These are phyloP conservation scores for Mesembryanthemum crystallinum DNA, from an alignment of 148 eudicot species.

Conservation along the genomic window DNA sequence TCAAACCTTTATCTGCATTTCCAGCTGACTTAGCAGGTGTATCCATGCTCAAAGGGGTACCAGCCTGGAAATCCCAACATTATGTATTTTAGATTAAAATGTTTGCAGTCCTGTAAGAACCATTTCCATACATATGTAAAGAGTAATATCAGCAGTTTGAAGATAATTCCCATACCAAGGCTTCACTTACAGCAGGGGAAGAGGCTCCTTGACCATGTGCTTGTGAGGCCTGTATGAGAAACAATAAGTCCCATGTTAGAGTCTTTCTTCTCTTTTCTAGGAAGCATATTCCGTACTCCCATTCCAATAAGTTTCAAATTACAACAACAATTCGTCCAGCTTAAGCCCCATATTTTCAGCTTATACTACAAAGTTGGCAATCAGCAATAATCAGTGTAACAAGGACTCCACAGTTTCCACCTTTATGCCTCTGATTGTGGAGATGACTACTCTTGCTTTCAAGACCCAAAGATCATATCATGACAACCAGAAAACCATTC, in stretches of 20 bases:
- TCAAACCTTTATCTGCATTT: constrained; percentile 55
- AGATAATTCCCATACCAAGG: constrained; percentile 25
- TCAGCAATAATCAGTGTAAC: neutral
- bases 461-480: neutral
- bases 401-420: neutral
- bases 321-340: neutral
- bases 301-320: neutral
- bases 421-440: too few species aligned
- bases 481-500: constrained; percentile 2
- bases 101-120: neutral
- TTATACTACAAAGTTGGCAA: neutral
- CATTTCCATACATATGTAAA: neutral
- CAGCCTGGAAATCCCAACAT: constrained; percentile 40
- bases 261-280: neutral
- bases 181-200: constrained; percentile 28
- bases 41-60: constrained; percentile 60
- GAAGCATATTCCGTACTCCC: neutral
- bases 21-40: constrained; percentile 69
- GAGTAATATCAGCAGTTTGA: neutral
- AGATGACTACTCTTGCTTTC: neutral
- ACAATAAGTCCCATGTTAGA: neutral
- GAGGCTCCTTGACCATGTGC: constrained; percentile 29
- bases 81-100: constrained; percentile 6
- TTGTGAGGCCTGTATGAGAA: constrained; percentile 36
- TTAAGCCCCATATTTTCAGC: neutral